phyloP scores from a whole-genome alignment of 2,329 filamentous ascomycete genomes.

The Epichloe elymi region DNA sequence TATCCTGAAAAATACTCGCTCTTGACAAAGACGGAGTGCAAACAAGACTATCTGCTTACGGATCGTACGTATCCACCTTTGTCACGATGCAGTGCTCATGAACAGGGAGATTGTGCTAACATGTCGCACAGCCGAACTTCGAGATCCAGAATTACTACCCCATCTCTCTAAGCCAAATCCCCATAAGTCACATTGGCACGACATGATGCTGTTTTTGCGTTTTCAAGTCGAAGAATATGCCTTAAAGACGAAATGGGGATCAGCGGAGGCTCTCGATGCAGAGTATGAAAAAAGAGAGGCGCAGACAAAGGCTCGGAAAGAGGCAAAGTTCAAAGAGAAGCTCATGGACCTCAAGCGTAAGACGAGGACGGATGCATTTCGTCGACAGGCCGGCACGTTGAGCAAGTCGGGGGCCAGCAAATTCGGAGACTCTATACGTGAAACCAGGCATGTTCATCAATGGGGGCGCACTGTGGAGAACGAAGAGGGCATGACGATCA shows the following conservation, averaged over 20 bases:
- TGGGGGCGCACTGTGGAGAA: constrained; percentile 63
- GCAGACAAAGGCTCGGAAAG: constrained; percentile 75
- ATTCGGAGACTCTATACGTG: constrained; percentile 68
- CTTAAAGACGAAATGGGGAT: constrained; percentile 82
- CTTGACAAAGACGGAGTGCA: constrained; percentile 91
- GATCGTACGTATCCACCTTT: constrained; percentile 50
- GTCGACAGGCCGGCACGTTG: constrained; percentile 51
- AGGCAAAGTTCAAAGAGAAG: constrained; percentile 84
- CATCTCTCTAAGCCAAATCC: constrained; percentile 85
- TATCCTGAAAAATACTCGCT: constrained; percentile 86
- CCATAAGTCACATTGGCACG: constrained; percentile 91
- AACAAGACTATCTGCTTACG: constrained; percentile 88
- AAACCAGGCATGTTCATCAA: constrained; percentile 72
- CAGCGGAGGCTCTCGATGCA: constrained; percentile 67
- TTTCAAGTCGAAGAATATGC: constrained; percentile 94
- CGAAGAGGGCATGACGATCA: constrained; percentile 61
- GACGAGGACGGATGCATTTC: constrained; percentile 81
- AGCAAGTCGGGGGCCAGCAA: constrained; percentile 37
- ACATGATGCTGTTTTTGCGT: constrained; percentile 95
- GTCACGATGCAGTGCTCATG: not conserved
- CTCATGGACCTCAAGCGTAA: constrained; percentile 83
- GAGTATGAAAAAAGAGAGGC: constrained; percentile 71
- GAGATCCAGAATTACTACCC: constrained; percentile 72
- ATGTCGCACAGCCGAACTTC: constrained; percentile 59
- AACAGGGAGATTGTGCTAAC: not conserved